Percentiles rank a stretch among this genome's conserved stretches.
These are phyloP conservation scores for Aspergillus melleus DNA, from an alignment of 2,329 filamentous ascomycete genomes.

Conservation along the genomic window DNA sequence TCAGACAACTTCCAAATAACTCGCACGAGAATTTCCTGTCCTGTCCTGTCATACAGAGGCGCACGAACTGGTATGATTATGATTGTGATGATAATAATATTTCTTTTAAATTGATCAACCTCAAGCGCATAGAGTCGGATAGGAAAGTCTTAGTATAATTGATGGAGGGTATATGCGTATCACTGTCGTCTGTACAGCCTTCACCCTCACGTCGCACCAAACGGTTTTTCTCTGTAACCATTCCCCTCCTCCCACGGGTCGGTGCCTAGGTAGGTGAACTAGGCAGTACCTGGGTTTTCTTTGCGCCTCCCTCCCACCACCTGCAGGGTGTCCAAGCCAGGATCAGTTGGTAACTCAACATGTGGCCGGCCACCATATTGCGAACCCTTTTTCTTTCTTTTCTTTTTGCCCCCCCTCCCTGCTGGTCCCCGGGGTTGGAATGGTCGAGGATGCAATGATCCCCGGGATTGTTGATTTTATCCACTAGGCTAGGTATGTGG, in stretches of 20 bases:
- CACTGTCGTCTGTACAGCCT: not conserved
- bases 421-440: not conserved
- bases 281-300: too few relatives aligned
- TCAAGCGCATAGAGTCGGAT: too few relatives aligned
- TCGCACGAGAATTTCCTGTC: not conserved
- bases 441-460: not conserved
- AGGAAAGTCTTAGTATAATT: not conserved
- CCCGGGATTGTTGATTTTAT: not conserved
- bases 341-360: not conserved
- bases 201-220: not conserved
- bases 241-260: not conserved
- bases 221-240: not conserved
- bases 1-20: not conserved
- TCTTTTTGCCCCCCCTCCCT: not conserved
- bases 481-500: not conserved
- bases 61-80: not conserved
- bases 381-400: not conserved
- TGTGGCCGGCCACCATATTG: not conserved
- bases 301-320: not conserved
- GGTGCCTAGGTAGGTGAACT: too few relatives aligned
- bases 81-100: not conserved
- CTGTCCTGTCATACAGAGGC: not conserved
- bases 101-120: too few relatives aligned
- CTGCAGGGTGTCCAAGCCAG: not conserved
- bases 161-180: not conserved